A percentile compares a stretch with the other conserved stretches of the same genome.
These are phyloP conservation scores for Mucor lusitanicus DNA, from an alignment of 371 early-diverging fungal genomes.

Conservation along the genomic window DNA sequence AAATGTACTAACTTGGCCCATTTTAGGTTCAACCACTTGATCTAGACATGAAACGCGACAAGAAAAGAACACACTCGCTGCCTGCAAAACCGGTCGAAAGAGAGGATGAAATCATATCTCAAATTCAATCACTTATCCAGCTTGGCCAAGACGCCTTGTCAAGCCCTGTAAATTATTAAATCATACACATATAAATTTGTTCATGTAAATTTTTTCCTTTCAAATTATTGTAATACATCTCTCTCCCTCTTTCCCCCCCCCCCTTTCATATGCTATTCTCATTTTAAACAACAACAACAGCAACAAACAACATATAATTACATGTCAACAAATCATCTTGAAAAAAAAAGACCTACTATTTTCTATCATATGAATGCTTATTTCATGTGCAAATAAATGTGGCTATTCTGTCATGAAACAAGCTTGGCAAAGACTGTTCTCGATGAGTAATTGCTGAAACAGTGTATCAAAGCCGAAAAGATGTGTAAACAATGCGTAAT, in stretches of 20 bases:
- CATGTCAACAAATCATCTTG: background rate
- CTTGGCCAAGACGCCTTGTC: conserved; percentile 45
- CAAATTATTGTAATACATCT: conserved; percentile 5
- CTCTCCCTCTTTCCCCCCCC: background rate
- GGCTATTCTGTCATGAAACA: too few species aligned
- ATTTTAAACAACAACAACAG: background rate
- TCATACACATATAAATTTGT: background rate
- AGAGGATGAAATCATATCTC: conserved; percentile 30
- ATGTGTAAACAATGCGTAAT: too few species aligned
- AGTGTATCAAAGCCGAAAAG: too few species aligned
- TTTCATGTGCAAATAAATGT: too few species aligned
- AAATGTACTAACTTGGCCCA: background rate
- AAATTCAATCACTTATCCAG: conserved; percentile 42
- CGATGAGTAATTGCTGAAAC: too few species aligned
- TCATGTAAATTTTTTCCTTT: background rate
- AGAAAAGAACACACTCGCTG: conserved; percentile 25
- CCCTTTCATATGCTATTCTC: background rate
- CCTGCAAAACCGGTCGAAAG: conserved; percentile 13
- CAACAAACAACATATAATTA: background rate
- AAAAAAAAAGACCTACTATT: background rate
- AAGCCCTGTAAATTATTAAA: conserved; percentile 18
- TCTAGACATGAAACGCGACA: conserved; percentile 21
- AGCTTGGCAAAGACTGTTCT: too few species aligned
- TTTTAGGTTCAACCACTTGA: conserved; percentile 21
- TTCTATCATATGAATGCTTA: background rate